phyloP scores from a whole-genome alignment of 2,329 filamentous ascomycete species.

The Neofusicoccum laricinum region DNA sequence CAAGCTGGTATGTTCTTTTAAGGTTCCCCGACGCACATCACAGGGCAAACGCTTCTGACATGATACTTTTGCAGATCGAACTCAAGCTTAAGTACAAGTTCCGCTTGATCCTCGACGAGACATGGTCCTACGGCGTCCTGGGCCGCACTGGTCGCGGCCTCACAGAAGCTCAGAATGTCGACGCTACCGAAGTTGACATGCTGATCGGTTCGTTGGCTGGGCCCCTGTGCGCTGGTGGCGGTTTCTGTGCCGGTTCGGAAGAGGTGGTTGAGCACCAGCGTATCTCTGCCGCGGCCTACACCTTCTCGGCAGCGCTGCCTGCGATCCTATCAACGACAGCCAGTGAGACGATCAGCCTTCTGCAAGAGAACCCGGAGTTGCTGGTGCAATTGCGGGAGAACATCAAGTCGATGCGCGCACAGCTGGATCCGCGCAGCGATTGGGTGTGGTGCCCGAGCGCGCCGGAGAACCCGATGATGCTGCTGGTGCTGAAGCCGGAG shows the following conservation, averaged over 20 bases:
- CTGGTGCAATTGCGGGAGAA: slow-evolving; percentile 78
- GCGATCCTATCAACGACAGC: slow-evolving; percentile 94
- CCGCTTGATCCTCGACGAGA: slow-evolving; percentile 94
- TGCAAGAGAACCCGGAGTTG: slow-evolving; percentile 84
- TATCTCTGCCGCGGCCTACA: slow-evolving; percentile 87
- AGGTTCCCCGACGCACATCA: background rate
- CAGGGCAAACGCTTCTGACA: background rate
- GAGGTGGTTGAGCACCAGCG: slow-evolving; percentile 97
- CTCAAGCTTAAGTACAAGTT: slow-evolving; percentile 97
- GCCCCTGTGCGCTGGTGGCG: slow-evolving; percentile 85
- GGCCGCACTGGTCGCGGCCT: slow-evolving; percentile 87
- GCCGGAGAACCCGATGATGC: slow-evolving; percentile 80
- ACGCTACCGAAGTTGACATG: slow-evolving; percentile 92
- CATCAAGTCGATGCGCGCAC: slow-evolving; percentile 77
- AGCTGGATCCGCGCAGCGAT: slow-evolving; percentile 89
- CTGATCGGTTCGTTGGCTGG: slow-evolving; percentile 90
- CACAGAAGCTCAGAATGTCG: slow-evolving; percentile 95
- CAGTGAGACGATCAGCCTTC: slow-evolving; percentile 80
- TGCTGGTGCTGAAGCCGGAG: slow-evolving; percentile 80
- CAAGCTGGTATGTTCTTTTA: slow-evolving; percentile 63
- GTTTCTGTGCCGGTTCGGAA: slow-evolving; percentile 88
- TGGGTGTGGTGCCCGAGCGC: slow-evolving; percentile 83
- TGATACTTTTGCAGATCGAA: slow-evolving; percentile 61
- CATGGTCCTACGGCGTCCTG: slow-evolving; percentile 93
- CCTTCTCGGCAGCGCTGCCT: slow-evolving; percentile 90